Evolutionary conservation across 805 yeast genomes (phyloP).

Genomic region (Ogataea nitratoaversa): DNA sequence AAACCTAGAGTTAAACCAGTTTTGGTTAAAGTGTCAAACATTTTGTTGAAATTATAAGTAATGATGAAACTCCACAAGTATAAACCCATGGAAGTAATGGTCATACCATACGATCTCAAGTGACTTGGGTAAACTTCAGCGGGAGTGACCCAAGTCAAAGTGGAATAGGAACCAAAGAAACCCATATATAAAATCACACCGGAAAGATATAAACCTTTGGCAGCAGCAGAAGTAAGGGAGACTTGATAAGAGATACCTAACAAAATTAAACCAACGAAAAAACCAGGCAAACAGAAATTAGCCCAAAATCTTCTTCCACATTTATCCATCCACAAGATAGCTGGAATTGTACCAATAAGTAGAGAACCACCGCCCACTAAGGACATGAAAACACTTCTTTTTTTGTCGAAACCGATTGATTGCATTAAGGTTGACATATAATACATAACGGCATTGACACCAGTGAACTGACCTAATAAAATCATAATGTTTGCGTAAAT

Average conservation of each 20-base stretch:
- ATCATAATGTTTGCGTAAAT: slow-evolving; percentile 56
- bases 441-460: slow-evolving; percentile 64
- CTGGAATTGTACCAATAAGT: slow-evolving; percentile 62
- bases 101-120: slow-evolving; percentile 62
- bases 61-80: slow-evolving; percentile 62
- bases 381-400: slow-evolving; percentile 59
- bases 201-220: slow-evolving; percentile 56
- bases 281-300: slow-evolving; percentile 47
- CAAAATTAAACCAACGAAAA: slow-evolving; percentile 54
- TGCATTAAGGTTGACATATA: slow-evolving; percentile 56
- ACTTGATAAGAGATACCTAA: slow-evolving; percentile 56
- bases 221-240: slow-evolving; percentile 39
- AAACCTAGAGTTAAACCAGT: slow-evolving; percentile 63
- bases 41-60: slow-evolving; percentile 56
- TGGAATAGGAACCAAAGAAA: slow-evolving; percentile 63
- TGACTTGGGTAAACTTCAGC: slow-evolving; percentile 59
- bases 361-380: slow-evolving; percentile 66
- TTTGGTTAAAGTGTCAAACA: slow-evolving; percentile 54
- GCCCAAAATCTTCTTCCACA: slow-evolving; percentile 63
- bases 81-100: slow-evolving; percentile 50
- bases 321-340: slow-evolving; percentile 52
- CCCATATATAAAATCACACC: slow-evolving; percentile 63
- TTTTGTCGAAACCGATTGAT: slow-evolving; percentile 48
- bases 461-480: slow-evolving; percentile 60
- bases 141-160: slow-evolving; percentile 66